phyloP scores from a whole-genome alignment of 495 filamentous ascomycete species.

The Xylaria nigripes region DNA sequence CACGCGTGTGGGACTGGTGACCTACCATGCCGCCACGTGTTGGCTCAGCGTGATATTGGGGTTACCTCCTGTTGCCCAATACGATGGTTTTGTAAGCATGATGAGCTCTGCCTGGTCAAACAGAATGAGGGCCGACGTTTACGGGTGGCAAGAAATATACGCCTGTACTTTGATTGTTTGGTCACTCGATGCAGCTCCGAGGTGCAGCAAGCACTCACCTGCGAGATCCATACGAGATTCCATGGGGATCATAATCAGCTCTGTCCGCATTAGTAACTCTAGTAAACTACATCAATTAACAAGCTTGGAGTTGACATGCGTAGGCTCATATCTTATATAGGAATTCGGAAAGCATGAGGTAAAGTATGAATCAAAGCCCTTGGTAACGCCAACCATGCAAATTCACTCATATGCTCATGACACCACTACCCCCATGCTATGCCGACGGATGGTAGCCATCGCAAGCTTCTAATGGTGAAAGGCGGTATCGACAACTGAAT shows the following conservation, averaged over 20 bases:
- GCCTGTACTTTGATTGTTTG: too few relatives aligned
- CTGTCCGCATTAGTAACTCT: not conserved
- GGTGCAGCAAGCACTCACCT: too few relatives aligned
- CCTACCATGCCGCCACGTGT: not conserved
- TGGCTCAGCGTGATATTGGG: not conserved
- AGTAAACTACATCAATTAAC: not conserved
- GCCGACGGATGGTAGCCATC: not conserved
- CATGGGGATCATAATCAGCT: not conserved
- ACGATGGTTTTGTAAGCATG: not conserved
- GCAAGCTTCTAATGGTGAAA: not conserved
- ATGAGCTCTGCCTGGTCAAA: not conserved
- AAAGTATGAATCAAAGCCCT: slow-evolving; percentile 3
- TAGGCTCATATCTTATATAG: not conserved
- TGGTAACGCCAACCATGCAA: slow-evolving; percentile 11
- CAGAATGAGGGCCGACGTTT: not conserved
- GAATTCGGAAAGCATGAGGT: not conserved
- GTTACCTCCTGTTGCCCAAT: not conserved
- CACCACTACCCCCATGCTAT: not conserved
- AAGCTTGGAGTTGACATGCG: not conserved
- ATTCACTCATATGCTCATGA: slow-evolving; percentile 2
- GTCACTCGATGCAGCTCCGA: too few relatives aligned
- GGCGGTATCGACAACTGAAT: not conserved
- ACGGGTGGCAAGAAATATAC: not conserved
- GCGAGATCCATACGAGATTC: too few relatives aligned
- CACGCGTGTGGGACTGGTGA: not conserved